A percentile compares a stretch with the other conserved stretches of the same genome.
These are phyloP conservation scores for Mucuna pruriens DNA, from an alignment of 306 rosid genomes.

Conservation along the genomic window DNA sequence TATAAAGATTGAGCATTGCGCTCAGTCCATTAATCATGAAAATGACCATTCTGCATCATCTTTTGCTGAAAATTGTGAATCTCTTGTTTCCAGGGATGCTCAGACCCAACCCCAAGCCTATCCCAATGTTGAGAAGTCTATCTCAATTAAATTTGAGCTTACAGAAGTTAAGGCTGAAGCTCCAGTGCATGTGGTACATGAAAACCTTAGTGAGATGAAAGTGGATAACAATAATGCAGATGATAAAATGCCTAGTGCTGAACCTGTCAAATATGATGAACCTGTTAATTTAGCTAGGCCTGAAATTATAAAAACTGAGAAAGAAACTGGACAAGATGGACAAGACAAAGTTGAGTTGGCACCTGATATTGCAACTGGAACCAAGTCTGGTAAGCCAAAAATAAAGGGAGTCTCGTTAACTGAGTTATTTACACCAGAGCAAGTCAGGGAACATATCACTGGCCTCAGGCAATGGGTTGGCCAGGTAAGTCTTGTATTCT, in stretches of 20 bases:
- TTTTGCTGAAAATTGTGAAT: slow-evolving; percentile 54
- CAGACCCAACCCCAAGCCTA: slow-evolving; percentile 60
- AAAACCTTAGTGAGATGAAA: slow-evolving; percentile 58
- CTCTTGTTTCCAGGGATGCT: slow-evolving; percentile 52
- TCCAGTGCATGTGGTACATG: slow-evolving; percentile 46
- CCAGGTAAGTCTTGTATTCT: slow-evolving; percentile 65
- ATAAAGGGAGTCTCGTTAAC: slow-evolving; percentile 93
- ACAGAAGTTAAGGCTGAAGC: slow-evolving; percentile 70
- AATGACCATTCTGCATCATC: slow-evolving; percentile 57
- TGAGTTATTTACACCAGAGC: slow-evolving; percentile 94
- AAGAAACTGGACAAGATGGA: slow-evolving; percentile 62
- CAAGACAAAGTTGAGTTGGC: slow-evolving; percentile 62
- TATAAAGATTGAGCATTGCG: slow-evolving; percentile 76
- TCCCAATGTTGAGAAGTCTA: slow-evolving; percentile 49
- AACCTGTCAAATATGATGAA: slow-evolving; percentile 54
- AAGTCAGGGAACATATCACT: slow-evolving; percentile 80
- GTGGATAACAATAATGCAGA: slow-evolving; percentile 47
- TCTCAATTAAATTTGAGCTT: slow-evolving; percentile 64
- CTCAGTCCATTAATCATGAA: slow-evolving; percentile 60
- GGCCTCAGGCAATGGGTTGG: slow-evolving; percentile 99
- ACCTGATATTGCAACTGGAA: slow-evolving; percentile 64
- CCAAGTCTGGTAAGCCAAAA: slow-evolving; percentile 97
- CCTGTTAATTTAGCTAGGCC: slow-evolving; percentile 59
- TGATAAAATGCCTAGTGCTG: slow-evolving; percentile 55
- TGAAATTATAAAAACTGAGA: slow-evolving; percentile 70